Evolutionary conservation across 352 stramenopile species (phyloP).

Genomic region (Phytophthora lateralis): DNA sequence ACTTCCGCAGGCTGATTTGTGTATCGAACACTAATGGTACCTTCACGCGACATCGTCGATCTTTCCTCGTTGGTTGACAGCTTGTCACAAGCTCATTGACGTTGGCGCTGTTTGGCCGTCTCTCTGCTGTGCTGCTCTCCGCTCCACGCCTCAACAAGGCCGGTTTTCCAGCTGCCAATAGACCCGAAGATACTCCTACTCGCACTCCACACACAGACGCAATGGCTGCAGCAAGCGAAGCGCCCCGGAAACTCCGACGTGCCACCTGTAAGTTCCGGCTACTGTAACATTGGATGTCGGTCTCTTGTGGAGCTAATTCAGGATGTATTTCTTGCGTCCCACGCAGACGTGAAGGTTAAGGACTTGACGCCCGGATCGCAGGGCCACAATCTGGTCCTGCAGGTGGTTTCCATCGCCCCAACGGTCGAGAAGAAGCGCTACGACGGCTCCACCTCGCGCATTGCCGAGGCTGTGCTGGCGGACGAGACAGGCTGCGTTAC

Average conservation of each 20-base stretch:
- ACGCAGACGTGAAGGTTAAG: conserved; percentile 78
- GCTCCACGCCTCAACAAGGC: neutral
- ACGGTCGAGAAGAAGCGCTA: conserved; percentile 73
- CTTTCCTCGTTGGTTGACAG: conserved; percentile 40
- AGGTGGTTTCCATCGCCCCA: conserved; percentile 65
- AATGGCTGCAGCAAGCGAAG: conserved; percentile 34
- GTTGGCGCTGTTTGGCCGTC: conserved; percentile 10
- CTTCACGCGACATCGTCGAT: conserved; percentile 11
- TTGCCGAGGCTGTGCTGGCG: conserved; percentile 76
- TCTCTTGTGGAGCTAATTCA: conserved; percentile 4
- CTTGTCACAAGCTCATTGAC: conserved; percentile 34
- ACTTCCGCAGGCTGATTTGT: neutral
- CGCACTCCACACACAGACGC: neutral
- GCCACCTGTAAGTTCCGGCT: conserved; percentile 42
- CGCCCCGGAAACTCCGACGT: conserved; percentile 42
- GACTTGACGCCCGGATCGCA: conserved; percentile 77
- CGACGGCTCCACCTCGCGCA: conserved; percentile 67
- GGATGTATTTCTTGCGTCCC: neutral
- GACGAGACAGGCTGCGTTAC: conserved; percentile 87
- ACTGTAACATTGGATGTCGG: conserved; percentile 1
- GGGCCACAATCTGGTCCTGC: conserved; percentile 82
- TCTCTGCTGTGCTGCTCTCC: neutral
- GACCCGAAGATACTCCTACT: neutral
- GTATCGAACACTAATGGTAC: neutral
- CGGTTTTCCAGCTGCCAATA: conserved; percentile 5